A percentile compares a stretch with the other conserved stretches of the same genome.
Conservation (phyloP, 2,329 filamentous ascomycete genomes). For the Fusarium hostae region DNA sequence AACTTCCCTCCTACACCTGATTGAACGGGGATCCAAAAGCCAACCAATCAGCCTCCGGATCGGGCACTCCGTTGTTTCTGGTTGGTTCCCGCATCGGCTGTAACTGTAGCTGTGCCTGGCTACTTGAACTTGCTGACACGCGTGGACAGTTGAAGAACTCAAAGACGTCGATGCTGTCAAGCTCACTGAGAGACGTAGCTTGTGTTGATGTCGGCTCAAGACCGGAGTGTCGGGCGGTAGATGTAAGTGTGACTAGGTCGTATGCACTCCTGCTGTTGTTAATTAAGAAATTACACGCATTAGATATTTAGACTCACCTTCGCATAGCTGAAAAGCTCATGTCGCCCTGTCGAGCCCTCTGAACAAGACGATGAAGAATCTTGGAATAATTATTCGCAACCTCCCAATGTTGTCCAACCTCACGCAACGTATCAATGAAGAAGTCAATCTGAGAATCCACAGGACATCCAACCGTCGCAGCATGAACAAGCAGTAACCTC, state of each 20-base stretch:
- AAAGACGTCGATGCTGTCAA: slow-evolving; percentile 58
- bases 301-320: slow-evolving; percentile 45
- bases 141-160: slow-evolving; percentile 59
- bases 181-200: slow-evolving; percentile 52
- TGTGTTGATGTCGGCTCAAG: slow-evolving; percentile 54
- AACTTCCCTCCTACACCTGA: neutral
- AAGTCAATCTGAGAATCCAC: slow-evolving; percentile 56
- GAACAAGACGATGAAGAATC: slow-evolving; percentile 54
- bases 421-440: slow-evolving; percentile 55
- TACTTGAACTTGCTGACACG: slow-evolving; percentile 32
- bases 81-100: slow-evolving; percentile 15
- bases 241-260: slow-evolving; percentile 53
- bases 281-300: neutral
- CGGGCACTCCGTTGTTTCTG: slow-evolving; percentile 20
- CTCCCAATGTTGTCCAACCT: slow-evolving; percentile 58
- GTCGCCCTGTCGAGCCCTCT: slow-evolving; percentile 50
- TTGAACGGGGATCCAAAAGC: slow-evolving; percentile 29
- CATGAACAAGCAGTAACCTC: slow-evolving; percentile 54
- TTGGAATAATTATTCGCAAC: slow-evolving; percentile 56
- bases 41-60: slow-evolving; percentile 34
- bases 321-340: slow-evolving; percentile 54
- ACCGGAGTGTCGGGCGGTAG: slow-evolving; percentile 50
- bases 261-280: slow-evolving; percentile 51
- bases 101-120: slow-evolving; percentile 26
- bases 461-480: slow-evolving; percentile 51